Percentiles rank a stretch among this genome's conserved stretches.
Conservation (phyloP, 805 yeast species). For the Candida takata region DNA sequence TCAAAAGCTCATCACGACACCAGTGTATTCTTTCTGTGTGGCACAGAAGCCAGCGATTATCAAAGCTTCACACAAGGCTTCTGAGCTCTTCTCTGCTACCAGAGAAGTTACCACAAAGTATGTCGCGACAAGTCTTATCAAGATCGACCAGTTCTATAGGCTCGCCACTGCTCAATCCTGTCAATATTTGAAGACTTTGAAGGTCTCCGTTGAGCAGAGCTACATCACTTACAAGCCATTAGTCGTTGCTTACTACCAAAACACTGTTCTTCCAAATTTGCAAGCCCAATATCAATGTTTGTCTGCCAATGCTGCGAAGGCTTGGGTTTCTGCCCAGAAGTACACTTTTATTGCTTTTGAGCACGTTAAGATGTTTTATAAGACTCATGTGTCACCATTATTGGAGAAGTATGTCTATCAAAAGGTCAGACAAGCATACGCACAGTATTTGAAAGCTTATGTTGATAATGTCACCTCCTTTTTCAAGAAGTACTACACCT, state of each 20-base stretch:
- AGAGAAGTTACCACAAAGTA: slow-evolving; percentile 5
- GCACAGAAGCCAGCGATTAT: slow-evolving; percentile 1
- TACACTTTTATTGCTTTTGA: slow-evolving; percentile 1
- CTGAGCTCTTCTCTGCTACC: background rate
- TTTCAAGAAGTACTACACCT: slow-evolving; percentile 9
- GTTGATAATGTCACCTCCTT: slow-evolving; percentile 2
- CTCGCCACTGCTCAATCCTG: slow-evolving; percentile 4
- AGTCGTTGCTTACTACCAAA: slow-evolving; percentile 5
- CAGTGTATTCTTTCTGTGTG: slow-evolving; percentile 4
- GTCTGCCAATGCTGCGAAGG: background rate
- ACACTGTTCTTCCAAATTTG: slow-evolving; percentile 3
- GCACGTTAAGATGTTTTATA: slow-evolving; percentile 5
- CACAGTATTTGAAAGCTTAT: slow-evolving; percentile 7
- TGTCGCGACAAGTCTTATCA: slow-evolving; percentile 8
- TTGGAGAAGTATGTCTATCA: slow-evolving; percentile 1
- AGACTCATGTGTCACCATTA: slow-evolving; percentile 4
- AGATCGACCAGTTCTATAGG: slow-evolving; percentile 1
- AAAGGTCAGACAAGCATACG: slow-evolving; percentile 3
- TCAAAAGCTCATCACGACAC: slow-evolving; percentile 6
- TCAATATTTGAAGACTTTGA: background rate
- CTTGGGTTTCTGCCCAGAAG: slow-evolving; percentile 1
- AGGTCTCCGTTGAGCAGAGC: background rate
- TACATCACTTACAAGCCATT: slow-evolving; percentile 6
- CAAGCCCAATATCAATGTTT: background rate
- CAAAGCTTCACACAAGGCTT: background rate